Evolutionary conservation across 164 flowering plant species (phyloP), one percentile per base, ranked within the genome.

Genomic region (Amborella trichopoda): DNA sequence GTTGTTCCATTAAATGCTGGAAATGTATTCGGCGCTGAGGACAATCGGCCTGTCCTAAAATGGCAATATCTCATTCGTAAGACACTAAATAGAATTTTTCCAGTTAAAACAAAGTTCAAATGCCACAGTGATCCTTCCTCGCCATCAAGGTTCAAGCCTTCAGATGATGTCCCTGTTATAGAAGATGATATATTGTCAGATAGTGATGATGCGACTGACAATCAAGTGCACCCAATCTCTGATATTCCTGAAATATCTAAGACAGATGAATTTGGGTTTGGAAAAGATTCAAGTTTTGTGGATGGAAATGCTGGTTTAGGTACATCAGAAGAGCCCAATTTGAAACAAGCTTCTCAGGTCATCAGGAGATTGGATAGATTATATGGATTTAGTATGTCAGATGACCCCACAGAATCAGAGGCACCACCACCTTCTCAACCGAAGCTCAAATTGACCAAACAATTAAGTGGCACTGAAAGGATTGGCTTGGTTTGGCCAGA

Each of bases 1-100:
- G 71, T 93, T 48, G 87, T 93, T 46, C 99, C 99, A 19, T 56
- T 93, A 59, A 85, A 77, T 73, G 96, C 96, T 61, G 96, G 96
- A 30, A 93, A 85, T 45, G 67, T 93, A 16, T 79, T 88, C 65
- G 96, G 96, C 25, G 78, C 94, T 50, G 95, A 88, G 65, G 91
- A 88, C 59, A 75, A 37, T 50, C 82, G 87, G 21, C 94, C 95
- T 28, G 77, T 72, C 36, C 58, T 66, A 26, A 73, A 60, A 65
- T 93, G 99, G 99, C 96, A 93, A 62, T 47, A 61, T 47, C 59
- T 88, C 18, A 83, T 93, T 38, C 95, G 87, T 44, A 83, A 76
- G 40, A 65, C 89, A 27, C 63, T 93, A 27, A 65, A 77, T 57
- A 70, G 66, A 65, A 45, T 83, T 56, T 71, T 61, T 54, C 73